Percentiles rank a stretch among this genome's conserved stretches.
phyloP scores from a whole-genome alignment of 805 yeast species.

The Cyberlindnera amylophila region DNA sequence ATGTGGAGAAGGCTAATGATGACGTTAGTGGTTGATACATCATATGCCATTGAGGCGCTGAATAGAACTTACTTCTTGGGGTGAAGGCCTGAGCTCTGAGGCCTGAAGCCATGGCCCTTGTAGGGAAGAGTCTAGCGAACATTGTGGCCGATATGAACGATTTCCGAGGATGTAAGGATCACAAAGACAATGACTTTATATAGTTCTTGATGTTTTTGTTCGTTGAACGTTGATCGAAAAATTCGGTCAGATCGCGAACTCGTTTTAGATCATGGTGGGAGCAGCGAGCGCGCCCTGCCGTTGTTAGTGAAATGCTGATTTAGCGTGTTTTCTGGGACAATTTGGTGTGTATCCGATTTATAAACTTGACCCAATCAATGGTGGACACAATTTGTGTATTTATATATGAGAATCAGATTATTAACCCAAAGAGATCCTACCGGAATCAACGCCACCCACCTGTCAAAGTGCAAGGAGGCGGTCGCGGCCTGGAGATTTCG shows the following conservation, averaged over 20 bases:
- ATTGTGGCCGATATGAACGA: background rate
- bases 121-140: constrained; percentile 9
- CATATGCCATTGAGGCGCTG: background rate
- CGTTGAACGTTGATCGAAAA: constrained; percentile 2
- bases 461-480: background rate
- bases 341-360: no score
- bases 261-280: no score
- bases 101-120: constrained; percentile 2
- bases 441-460: background rate
- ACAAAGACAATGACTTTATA: no score
- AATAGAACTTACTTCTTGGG: constrained; percentile 7
- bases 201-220: no score
- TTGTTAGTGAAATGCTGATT: no score
- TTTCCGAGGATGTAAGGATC: no score
- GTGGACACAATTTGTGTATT: no score
- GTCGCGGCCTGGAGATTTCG: background rate
- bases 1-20: constrained; percentile 8
- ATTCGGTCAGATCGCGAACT: background rate
- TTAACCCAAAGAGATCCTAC: no score
- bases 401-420: no score
- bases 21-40: constrained; percentile 8
- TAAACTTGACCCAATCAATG: no score
- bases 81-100: constrained; percentile 4
- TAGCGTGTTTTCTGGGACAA: no score
- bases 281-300: no score